Evolutionary conservation across 2,329 filamentous ascomycete species (phyloP), one percentile per base, ranked within the genome.

Genomic region (Anisogramma anomala): DNA sequence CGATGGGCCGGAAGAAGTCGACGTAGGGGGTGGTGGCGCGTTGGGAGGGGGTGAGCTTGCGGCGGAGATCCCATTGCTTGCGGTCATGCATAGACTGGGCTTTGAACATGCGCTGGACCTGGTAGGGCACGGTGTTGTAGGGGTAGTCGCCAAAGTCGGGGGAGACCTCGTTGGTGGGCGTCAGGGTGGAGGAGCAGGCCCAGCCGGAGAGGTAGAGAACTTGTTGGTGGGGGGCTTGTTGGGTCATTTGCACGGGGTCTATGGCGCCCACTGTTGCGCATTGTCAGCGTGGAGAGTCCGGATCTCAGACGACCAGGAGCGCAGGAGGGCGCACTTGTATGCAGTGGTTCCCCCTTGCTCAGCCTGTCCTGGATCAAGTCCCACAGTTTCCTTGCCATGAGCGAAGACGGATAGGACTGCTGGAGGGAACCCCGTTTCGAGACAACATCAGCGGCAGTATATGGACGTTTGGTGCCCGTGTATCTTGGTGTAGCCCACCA

Each of bases 241-340:
- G 91, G 36, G 91, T 94, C 91, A 98, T 96, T 66, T 98, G 91
- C 9, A 96, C 79, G n/a, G 91, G 91, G 58, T 98, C 91, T 63
- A 98, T 93, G 46, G 88, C 91, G 52, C 91, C 91, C 83, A 98
- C 84, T 89, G 48, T n/a, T n/a, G 13, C 14, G 26, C 9, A 30
- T n/a, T 14, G n/a, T n/a, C n/a, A n/a, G n/a, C n/a, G n/a, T n/a
- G n/a, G n/a, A n/a, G n/a, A n/a, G n/a, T n/a, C n/a, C n/a, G n/a
- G n/a, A n/a, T n/a, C n/a, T n/a, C n/a, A n/a, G n/a, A 28, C n/a
- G 28, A 27, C 20, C 11, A 9, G 19, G 11, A 8, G 2, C 3
- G 15, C 3, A 23, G 22, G 11, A 38, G 25, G 41, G 64, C 78
- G 57, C 67, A 89, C 84, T 88, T 13, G 91, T 96, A 61, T 96